Conservation (phyloP, 306 rosid genomes). For the Rosa persica region DNA sequence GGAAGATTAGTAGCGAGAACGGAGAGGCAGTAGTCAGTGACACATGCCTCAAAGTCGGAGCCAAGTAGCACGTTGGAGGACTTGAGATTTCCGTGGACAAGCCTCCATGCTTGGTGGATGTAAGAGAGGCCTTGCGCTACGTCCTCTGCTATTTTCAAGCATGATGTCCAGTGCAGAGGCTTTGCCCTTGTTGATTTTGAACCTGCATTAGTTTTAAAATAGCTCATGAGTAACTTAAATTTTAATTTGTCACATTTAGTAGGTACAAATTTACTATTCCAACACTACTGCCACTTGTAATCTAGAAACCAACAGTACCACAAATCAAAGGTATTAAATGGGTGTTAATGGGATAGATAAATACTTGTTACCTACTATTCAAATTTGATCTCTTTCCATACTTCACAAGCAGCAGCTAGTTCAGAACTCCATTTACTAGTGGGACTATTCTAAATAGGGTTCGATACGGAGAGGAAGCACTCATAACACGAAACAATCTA, state of each 20-base stretch:
- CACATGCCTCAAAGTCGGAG: constrained; percentile 78
- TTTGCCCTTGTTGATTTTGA: constrained; percentile 74
- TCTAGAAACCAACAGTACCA: not conserved
- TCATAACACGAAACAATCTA: not conserved
- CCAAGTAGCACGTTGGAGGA: constrained; percentile 85
- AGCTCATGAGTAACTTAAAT: not conserved
- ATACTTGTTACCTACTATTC: not conserved
- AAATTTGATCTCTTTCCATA: too few relatives aligned
- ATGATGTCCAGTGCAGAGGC: constrained; percentile 95
- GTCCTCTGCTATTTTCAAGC: constrained; percentile 92
- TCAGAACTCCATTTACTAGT: too few relatives aligned
- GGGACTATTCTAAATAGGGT: not conserved
- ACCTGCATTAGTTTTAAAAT: constrained; percentile 39
- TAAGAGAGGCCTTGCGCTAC: constrained; percentile 88
- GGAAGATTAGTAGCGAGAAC: constrained; percentile 34
- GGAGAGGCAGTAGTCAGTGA: constrained; percentile 80
- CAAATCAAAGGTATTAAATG: not conserved
- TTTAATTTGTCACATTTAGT: not conserved
- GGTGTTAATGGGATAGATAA: not conserved
- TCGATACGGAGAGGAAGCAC: not conserved
- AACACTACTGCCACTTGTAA: not conserved
- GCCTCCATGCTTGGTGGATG: constrained; percentile 97
- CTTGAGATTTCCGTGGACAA: constrained; percentile 90
- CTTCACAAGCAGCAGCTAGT: too few relatives aligned
- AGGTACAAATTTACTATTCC: not conserved